Evolutionary conservation across 139 green algal genomes (phyloP), one percentile per base, ranked within the genome.

Genomic region (Picochlorum sp.): DNA sequence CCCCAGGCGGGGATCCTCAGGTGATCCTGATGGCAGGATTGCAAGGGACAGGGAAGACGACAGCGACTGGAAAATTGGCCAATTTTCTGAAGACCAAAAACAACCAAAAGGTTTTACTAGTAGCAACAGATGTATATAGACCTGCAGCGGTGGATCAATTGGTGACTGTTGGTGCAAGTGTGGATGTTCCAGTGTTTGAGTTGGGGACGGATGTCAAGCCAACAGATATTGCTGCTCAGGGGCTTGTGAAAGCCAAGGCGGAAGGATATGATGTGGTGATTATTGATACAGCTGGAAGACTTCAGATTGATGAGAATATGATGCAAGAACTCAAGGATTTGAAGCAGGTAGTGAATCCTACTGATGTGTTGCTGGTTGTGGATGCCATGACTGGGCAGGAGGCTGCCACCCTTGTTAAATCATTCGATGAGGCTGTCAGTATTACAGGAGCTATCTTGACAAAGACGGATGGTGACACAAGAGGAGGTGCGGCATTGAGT

Each of bases 311-410:
- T 66, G 74, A 79, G 14, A 63, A 74, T 45, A 90, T 97, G 84
- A 97, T 97, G 91, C 61, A 57, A 8, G 92, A 98, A 85, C 83
- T 98, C 56, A 66, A 72, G 20, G 44, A 84, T 64, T 62, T 76
- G 37, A 94, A 95, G 72, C 61, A 64, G 2, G 73, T 69, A 2
- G 78, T 95, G 8, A 77, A 80, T 23, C 92, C 94, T 11, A 88
- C 80, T 20, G 94, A 99, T 71, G 92, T 89, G 23, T 82, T 99
- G 68, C 81, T 99, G 50, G 94, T 98, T 38, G 92, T 99, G 46
- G 94, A 99, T 64, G 94, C 94, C 23, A 99, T 99, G 94, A 99
- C 94, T n/a, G 94, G 94, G 8, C 93, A 99, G 73, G 82, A 89
- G 64, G 83, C 83, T n/a, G 83, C 83, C 16, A 62, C 46, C 28